phyloP scores from a whole-genome alignment of 2,329 filamentous ascomycete genomes.

The Nakataea oryzae region DNA sequence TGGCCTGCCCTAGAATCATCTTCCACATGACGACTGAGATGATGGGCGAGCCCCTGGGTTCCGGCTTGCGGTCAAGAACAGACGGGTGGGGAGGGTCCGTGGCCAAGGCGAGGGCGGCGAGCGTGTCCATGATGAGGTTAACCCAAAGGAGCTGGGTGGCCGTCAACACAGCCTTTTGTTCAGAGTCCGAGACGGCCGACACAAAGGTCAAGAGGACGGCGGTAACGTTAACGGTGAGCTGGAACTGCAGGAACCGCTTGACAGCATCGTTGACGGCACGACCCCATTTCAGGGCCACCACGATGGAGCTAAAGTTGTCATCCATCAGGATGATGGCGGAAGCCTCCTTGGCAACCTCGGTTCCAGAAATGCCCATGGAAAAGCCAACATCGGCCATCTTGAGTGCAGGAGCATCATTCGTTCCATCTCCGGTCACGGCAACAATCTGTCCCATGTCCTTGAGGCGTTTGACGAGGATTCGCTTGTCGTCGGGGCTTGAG shows the following conservation, averaged over 20 bases:
- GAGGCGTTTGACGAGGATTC: slow-evolving; percentile 58
- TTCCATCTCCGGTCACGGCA: slow-evolving; percentile 74
- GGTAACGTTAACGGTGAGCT: slow-evolving; percentile 84
- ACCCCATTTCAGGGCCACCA: slow-evolving; percentile 75
- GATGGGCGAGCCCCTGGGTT: slow-evolving; percentile 44
- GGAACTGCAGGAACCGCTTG: slow-evolving; percentile 64
- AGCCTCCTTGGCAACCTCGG: slow-evolving; percentile 76
- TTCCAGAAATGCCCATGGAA: slow-evolving; percentile 77
- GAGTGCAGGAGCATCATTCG: slow-evolving; percentile 72
- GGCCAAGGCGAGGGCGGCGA: slow-evolving; percentile 78
- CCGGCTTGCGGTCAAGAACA: slow-evolving; percentile 66
- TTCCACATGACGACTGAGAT: slow-evolving; percentile 97
- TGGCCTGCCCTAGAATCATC: slow-evolving; percentile 90
- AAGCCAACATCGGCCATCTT: slow-evolving; percentile 77
- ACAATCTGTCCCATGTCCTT: slow-evolving; percentile 71
- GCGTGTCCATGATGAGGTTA: slow-evolving; percentile 95
- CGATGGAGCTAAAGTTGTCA: slow-evolving; percentile 76
- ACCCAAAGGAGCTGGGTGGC: slow-evolving; percentile 73
- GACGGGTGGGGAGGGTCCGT: slow-evolving; percentile 77
- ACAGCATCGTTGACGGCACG: slow-evolving; percentile 68
- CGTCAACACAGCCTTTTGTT: slow-evolving; percentile 65
- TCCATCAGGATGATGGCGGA: slow-evolving; percentile 82
- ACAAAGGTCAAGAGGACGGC: slow-evolving; percentile 83
- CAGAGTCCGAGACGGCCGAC: slow-evolving; percentile 62
- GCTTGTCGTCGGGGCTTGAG: slow-evolving; percentile 69